Conservation (phyloP, 73 alveolate genomes). For the Tetrahymena thermophila region DNA sequence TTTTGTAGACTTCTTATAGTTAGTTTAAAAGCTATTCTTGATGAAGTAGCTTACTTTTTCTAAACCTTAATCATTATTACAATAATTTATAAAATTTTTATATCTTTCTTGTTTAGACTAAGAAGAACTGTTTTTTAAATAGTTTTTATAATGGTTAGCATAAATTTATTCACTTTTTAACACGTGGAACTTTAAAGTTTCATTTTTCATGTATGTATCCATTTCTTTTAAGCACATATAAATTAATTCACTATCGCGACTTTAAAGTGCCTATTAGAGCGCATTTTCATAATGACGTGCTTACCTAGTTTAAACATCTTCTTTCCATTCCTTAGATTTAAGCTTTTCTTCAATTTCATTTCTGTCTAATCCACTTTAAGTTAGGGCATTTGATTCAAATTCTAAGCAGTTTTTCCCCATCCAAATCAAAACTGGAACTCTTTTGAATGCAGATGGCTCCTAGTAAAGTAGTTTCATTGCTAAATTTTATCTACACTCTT, state of each 20-base stretch:
- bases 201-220: background rate
- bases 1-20: background rate
- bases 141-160: background rate
- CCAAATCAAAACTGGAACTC: constrained; percentile 47
- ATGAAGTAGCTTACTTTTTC: background rate
- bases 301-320: background rate
- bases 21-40: background rate
- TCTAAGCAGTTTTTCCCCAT: constrained; percentile 30
- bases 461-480: constrained; percentile 42
- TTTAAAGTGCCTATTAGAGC: constrained; percentile 27
- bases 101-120: background rate
- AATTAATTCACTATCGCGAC: constrained; percentile 43
- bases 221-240: constrained; percentile 12
- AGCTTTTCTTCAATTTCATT: background rate
- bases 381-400: background rate
- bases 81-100: background rate
- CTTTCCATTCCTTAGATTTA: background rate
- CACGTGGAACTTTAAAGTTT: background rate
- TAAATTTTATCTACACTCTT: constrained; percentile 41
- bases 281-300: constrained; percentile 46
- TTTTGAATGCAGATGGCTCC: constrained; percentile 41
- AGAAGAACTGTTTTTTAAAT: background rate
- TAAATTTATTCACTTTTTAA: background rate
- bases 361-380: background rate
- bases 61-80: background rate